A percentile compares a stretch with the other conserved stretches of the same genome.
phyloP scores from a whole-genome alignment of 2,329 filamentous ascomycete genomes.

The Colletotrichum sp. region DNA sequence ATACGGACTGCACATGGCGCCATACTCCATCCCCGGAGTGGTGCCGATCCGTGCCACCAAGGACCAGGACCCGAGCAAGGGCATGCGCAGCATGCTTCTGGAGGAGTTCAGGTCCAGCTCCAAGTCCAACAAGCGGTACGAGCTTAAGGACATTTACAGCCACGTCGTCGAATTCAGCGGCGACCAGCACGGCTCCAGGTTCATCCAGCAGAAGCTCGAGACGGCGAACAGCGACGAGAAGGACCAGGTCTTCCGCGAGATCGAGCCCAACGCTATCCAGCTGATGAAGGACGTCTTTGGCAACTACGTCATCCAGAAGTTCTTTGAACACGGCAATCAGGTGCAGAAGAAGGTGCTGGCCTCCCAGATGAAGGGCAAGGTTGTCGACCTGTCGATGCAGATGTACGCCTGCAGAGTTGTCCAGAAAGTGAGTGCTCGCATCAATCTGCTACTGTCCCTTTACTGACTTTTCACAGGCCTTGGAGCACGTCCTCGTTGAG shows the following conservation, averaged over 20 bases:
- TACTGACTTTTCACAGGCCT: slow-evolving; percentile 58
- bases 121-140: slow-evolving; percentile 76
- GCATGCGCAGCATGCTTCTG: slow-evolving; percentile 73
- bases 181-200: slow-evolving; percentile 93
- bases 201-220: slow-evolving; percentile 92
- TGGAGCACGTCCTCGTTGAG: slow-evolving; percentile 90
- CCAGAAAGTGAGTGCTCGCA: slow-evolving; percentile 71
- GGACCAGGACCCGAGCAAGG: slow-evolving; percentile 64
- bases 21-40: slow-evolving; percentile 28
- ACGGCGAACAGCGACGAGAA: slow-evolving; percentile 96
- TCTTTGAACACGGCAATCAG: slow-evolving; percentile 96
- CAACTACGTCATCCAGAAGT: slow-evolving; percentile 98
- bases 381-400: slow-evolving; percentile 80
- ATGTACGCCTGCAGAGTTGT: slow-evolving; percentile 96
- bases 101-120: slow-evolving; percentile 80
- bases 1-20: slow-evolving; percentile 37
- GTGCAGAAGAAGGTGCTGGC: slow-evolving; percentile 89
- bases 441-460: not conserved
- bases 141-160: slow-evolving; percentile 86
- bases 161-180: slow-evolving; percentile 94
- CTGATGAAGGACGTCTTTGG: slow-evolving; percentile 97
- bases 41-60: slow-evolving; percentile 45
- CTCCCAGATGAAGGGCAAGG: slow-evolving; percentile 85
- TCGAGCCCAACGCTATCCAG: slow-evolving; percentile 82
- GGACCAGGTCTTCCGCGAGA: slow-evolving; percentile 86